These are phyloP conservation scores for Laguncularia racemosa DNA, from an alignment of 345 rosid species.

Conservation along the genomic window DNA sequence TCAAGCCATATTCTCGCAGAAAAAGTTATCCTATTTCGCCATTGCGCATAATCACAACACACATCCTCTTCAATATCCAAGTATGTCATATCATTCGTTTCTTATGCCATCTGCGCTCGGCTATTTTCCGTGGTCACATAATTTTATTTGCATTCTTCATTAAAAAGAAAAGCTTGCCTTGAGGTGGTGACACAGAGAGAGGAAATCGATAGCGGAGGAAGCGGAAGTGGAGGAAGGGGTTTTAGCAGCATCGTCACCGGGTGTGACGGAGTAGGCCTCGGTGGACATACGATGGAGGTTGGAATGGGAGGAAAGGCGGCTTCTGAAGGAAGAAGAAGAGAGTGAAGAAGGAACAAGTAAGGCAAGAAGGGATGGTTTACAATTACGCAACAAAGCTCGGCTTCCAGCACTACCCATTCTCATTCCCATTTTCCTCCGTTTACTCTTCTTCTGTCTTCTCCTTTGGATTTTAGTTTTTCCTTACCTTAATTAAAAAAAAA, in stretches of 20 bases:
- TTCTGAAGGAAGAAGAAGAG: slow-evolving; percentile 19
- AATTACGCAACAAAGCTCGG: slow-evolving; percentile 27
- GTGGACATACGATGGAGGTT: slow-evolving; percentile 14
- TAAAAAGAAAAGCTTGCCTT: slow-evolving; percentile 39
- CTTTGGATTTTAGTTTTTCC: too few species aligned
- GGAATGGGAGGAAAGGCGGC: slow-evolving; percentile 29
- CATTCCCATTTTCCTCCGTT: background rate
- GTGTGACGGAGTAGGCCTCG: slow-evolving; percentile 36
- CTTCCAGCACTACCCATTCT: slow-evolving; percentile 42
- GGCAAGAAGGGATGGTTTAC: slow-evolving; percentile 36
- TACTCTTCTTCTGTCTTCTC: too few species aligned
- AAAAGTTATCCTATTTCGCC: background rate
- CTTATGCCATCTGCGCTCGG: background rate
- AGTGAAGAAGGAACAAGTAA: slow-evolving; percentile 22
- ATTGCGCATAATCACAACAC: background rate
- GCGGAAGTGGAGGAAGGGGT: slow-evolving; percentile 28
- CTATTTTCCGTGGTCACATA: too few species aligned
- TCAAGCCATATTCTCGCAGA: slow-evolving; percentile 1
- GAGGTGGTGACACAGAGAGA: slow-evolving; percentile 84
- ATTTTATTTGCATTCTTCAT: background rate
- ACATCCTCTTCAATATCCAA: background rate
- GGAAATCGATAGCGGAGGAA: slow-evolving; percentile 78
- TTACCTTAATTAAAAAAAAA: too few species aligned
- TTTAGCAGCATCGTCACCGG: slow-evolving; percentile 17
- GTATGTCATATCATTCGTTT: too few species aligned